Conservation (phyloP, 2,329 filamentous ascomycete species). For the Penicillium polonicum region DNA sequence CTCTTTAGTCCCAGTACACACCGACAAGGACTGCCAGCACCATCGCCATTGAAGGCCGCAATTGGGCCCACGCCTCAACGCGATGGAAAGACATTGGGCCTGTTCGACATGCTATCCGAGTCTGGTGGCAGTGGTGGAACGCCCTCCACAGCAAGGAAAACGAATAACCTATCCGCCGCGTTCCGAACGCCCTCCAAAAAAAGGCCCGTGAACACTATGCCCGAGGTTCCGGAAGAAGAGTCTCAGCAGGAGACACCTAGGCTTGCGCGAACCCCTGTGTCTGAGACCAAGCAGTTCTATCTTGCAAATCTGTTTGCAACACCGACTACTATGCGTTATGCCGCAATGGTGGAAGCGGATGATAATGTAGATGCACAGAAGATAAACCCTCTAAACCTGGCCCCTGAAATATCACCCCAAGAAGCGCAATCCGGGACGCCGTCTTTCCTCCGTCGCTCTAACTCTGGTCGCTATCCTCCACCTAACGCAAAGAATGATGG, state of each 20-base stretch:
- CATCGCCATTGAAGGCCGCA: constrained; percentile 39
- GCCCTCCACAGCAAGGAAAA: constrained; percentile 32
- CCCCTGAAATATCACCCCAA: constrained; percentile 9
- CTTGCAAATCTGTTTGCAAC: constrained; percentile 48
- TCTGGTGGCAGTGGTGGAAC: constrained; percentile 39
- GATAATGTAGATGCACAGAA: constrained; percentile 19
- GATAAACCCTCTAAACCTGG: constrained; percentile 5
- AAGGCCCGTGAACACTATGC: constrained; percentile 29
- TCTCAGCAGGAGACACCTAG: constrained; percentile 27
- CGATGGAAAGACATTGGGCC: constrained; percentile 48
- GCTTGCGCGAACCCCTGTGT: constrained; percentile 41
- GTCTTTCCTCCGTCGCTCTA: constrained; percentile 41
- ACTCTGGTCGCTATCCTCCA: constrained; percentile 30
- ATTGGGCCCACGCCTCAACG: constrained; percentile 52
- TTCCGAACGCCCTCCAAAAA: constrained; percentile 41
- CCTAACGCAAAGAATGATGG: constrained; percentile 11
- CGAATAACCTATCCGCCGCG: constrained; percentile 26
- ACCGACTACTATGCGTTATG: constrained; percentile 45
- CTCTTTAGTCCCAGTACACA: constrained; percentile 41
- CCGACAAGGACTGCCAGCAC: constrained; percentile 26
- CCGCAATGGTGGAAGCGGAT: constrained; percentile 39
- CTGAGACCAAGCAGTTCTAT: constrained; percentile 46
- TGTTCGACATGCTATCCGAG: constrained; percentile 49
- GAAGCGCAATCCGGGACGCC: constrained; percentile 37
- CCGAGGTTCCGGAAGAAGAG: constrained; percentile 31